Conservation (phyloP, 1,284 basidiomycete species). For the Apiotrichum siamense region DNA sequence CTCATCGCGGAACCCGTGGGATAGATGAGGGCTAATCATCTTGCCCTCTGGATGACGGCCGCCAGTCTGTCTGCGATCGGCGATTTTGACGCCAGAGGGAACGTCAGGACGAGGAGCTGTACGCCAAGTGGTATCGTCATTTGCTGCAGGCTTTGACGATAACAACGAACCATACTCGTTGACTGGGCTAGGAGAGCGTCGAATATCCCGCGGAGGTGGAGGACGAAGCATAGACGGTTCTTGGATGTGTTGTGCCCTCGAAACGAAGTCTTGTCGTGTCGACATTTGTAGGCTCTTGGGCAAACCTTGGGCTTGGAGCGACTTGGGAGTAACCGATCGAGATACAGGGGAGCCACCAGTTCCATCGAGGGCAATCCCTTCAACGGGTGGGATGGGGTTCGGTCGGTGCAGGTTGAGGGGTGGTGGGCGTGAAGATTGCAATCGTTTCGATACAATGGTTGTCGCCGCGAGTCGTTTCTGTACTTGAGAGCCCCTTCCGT, state of each 20-base stretch:
- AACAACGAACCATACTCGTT: slow-evolving; percentile 9
- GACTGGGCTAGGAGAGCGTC: slow-evolving; percentile 35
- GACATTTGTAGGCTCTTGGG: not conserved
- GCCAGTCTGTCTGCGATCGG: slow-evolving; percentile 1
- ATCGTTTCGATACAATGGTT: slow-evolving; percentile 11
- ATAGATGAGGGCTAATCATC: not conserved
- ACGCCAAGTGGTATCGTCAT: not conserved
- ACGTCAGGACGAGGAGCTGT: not conserved
- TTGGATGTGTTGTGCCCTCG: too few species aligned
- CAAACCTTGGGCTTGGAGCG: slow-evolving; percentile 11
- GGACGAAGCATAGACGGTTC: slow-evolving; percentile 18
- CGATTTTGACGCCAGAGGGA: not conserved
- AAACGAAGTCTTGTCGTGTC: not conserved
- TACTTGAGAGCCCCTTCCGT: slow-evolving; percentile 8
- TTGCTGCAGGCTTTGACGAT: not conserved
- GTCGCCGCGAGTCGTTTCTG: slow-evolving; percentile 12
- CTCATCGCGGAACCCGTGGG: not conserved
- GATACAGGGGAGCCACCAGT: slow-evolving; percentile 1
- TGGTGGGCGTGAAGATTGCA: slow-evolving; percentile 23
- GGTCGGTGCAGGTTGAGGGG: slow-evolving; percentile 18
- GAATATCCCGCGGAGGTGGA: slow-evolving; percentile 26
- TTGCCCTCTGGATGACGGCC: not conserved
- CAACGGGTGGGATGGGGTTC: not conserved
- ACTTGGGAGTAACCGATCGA: slow-evolving; percentile 5
- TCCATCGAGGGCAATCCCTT: not conserved